Conservation (phyloP, 192 early-diverging fungal genomes). For the Radiomyces spectabilis region DNA sequence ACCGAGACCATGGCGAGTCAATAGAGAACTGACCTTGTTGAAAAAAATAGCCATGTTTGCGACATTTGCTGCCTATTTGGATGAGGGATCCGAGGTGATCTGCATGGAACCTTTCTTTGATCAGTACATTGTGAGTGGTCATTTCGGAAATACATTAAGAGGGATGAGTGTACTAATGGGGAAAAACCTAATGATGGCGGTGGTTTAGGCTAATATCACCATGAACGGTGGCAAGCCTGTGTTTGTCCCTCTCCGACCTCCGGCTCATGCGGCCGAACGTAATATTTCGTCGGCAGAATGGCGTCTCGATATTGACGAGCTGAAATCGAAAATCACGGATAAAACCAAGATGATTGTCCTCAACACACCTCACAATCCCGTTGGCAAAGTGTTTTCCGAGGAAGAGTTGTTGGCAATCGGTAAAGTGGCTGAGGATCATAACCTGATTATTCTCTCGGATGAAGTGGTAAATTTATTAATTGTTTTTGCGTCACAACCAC, state of each 20-base stretch:
- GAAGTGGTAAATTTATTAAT: constrained; percentile 61
- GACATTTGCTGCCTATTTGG: constrained; percentile 75
- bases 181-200: background rate
- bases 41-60: constrained; percentile 67
- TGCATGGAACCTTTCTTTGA: constrained; percentile 97
- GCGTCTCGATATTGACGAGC: constrained; percentile 78
- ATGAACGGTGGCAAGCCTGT: constrained; percentile 87
- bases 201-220: constrained; percentile 55
- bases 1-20: too few relatives aligned
- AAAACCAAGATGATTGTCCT: constrained; percentile 83
- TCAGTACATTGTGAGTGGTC: constrained; percentile 69
- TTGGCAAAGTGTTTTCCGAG: constrained; percentile 75
- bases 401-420: constrained; percentile 73
- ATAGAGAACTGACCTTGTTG: too few relatives aligned
- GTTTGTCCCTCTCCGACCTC: constrained; percentile 71
- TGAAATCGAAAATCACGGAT: constrained; percentile 64
- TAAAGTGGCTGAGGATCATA: constrained; percentile 64
- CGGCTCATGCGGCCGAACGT: constrained; percentile 30
- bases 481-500: background rate
- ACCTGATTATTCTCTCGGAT: constrained; percentile 84
- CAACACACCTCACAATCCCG: constrained; percentile 96
- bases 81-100: constrained; percentile 82
- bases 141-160: background rate
- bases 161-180: background rate
- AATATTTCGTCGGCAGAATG: constrained; percentile 73